A percentile compares a stretch with the other conserved stretches of the same genome.
phyloP scores from a whole-genome alignment of 345 rosid species.

The Eucalyptus erythrocorys region DNA sequence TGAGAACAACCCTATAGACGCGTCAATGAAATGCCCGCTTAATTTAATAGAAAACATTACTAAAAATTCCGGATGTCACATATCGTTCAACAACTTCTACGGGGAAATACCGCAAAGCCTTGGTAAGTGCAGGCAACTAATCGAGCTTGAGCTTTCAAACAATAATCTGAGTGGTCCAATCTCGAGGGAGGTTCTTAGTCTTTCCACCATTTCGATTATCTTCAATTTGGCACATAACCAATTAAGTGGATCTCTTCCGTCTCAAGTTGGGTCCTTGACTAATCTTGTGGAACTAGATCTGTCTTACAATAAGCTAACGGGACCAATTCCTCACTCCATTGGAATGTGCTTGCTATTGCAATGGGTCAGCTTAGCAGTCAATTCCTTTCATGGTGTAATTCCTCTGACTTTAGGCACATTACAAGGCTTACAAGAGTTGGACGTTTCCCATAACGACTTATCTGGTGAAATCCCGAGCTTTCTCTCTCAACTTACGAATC shows the following conservation, averaged over 20 bases:
- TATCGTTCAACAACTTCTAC: background rate
- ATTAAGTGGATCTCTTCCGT: slow-evolving; percentile 4
- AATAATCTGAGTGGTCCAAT: background rate
- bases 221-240: background rate
- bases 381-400: background rate
- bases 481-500: background rate
- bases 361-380: background rate
- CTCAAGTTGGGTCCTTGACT: slow-evolving; percentile 3
- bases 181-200: background rate
- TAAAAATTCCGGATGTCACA: no score
- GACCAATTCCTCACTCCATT: slow-evolving; percentile 11
- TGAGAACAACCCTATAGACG: no score
- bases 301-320: slow-evolving; percentile 8
- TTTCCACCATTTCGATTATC: background rate
- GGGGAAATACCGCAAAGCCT: slow-evolving; percentile 7
- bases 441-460: slow-evolving; percentile 26
- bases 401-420: slow-evolving; percentile 12
- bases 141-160: background rate
- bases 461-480: slow-evolving; percentile 7
- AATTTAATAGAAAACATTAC: no score
- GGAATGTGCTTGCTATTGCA: slow-evolving; percentile 3
- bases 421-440: slow-evolving; percentile 8
- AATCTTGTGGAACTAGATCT: background rate
- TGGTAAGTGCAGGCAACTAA: background rate
- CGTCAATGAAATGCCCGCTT: no score